Evolutionary conservation across 345 rosid species (phyloP), one percentile per base, ranked within the genome.

Genomic region (Punica granatum): DNA sequence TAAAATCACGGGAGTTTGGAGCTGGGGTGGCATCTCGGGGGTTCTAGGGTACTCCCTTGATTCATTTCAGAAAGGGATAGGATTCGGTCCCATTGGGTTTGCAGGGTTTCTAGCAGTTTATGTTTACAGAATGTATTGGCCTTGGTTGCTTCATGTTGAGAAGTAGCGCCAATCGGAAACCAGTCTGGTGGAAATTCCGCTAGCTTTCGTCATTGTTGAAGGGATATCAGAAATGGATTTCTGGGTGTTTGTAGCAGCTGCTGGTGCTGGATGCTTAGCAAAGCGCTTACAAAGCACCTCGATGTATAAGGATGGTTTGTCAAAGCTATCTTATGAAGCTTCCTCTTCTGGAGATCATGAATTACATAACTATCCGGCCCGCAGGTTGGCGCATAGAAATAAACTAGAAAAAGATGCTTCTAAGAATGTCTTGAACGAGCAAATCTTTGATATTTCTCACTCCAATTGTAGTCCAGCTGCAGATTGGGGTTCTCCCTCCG

Each of bases 191-290:
- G 70, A 37, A 74, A 76, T 75, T 76, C 4, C 73, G 77, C 49
- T 79, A 65, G 46, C 56, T 63, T 49, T 44, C 28, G n/a, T 68
- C 33, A 35, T 64, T 15, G 4, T 46, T 46, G 53, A 19, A 64
- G 67, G 42, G 54, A 15, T 15, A 28, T 67, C 26, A 11, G 63
- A 73, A 59, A 92, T 90, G 98, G 98, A 86, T 71, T 70, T 77
- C n/a, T 90, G 87, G 96, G 73, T 82, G 66, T 75, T 88, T 66
- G 90, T 79, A 64, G 96, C 85, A 0, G 88, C 90, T 1, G 96
- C 98, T 43, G 92, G 91, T n/a, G 87, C 88, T 26, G 92, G 91
- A 68, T 86, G 79, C 67, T 32, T 88, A 69, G 75, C 88, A 30
- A 90, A 83, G 73, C 76, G 81, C 70, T 75, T 83, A 83, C 72